Evolutionary conservation across 2,329 filamentous ascomycete species (phyloP).

Genomic region (Beauveria caledonica): DNA sequence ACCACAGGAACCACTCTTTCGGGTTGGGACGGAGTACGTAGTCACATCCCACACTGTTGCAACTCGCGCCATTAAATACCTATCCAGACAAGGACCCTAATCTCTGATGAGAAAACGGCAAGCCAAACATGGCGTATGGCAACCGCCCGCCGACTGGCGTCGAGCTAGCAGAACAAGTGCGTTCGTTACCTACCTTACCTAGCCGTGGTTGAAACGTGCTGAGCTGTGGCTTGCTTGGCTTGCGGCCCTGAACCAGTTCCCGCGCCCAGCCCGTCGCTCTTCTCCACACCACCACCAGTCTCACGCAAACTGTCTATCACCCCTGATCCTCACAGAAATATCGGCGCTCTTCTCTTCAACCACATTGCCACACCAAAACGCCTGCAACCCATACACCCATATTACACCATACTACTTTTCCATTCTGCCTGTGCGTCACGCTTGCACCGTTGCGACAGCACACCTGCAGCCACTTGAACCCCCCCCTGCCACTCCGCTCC

Average conservation of each 20-base stretch:
- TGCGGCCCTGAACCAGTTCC: slow-evolving; percentile 1
- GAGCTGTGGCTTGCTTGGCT: background rate
- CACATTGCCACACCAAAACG: background rate
- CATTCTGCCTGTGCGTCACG: slow-evolving; percentile 7
- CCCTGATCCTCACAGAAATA: slow-evolving; percentile 8
- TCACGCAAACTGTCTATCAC: slow-evolving; percentile 6
- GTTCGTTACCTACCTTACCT: no score
- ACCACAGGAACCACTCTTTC: background rate
- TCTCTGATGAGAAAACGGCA: background rate
- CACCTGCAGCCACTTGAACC: slow-evolving; percentile 2
- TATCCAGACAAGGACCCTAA: background rate
- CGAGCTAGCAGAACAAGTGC: no score
- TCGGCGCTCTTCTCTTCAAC: background rate
- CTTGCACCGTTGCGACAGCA: slow-evolving; percentile 7
- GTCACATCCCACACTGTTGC: background rate
- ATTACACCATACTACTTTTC: slow-evolving; percentile 8
- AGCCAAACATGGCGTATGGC: background rate
- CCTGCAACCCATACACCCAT: slow-evolving; percentile 2
- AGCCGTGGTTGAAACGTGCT: no score
- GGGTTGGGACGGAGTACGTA: background rate
- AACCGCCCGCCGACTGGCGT: background rate
- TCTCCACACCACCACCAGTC: slow-evolving; percentile 8
- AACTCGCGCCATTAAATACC: background rate
- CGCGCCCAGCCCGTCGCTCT: background rate
- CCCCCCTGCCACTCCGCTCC: background rate